Conservation (phyloP, 192 early-diverging fungal species). For the Podila epigama region DNA sequence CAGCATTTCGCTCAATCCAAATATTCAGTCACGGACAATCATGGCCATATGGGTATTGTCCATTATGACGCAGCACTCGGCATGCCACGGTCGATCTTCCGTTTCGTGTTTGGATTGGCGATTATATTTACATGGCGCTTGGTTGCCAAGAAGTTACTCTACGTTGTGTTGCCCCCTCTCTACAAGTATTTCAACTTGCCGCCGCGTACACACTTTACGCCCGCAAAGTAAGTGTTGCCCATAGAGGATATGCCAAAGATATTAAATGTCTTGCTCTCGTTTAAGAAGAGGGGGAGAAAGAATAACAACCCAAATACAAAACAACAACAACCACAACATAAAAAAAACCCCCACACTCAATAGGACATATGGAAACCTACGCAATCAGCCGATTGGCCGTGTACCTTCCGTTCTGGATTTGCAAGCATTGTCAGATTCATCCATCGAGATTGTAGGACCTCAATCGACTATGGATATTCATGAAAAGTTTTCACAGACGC, state of each 20-base stretch:
- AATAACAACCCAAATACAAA: too few relatives aligned
- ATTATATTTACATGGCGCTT: conserved; percentile 61
- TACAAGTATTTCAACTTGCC: conserved; percentile 61
- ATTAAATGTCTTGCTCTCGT: not conserved
- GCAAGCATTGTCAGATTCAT: conserved; percentile 34
- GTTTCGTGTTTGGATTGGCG: conserved; percentile 56
- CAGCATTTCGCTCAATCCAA: conserved; percentile 39
- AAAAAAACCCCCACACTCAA: too few relatives aligned
- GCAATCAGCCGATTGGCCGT: conserved; percentile 37
- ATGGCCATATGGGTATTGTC: conserved; percentile 33
- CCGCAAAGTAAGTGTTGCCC: conserved; percentile 49
- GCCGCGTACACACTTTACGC: conserved; percentile 45
- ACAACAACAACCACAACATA: too few relatives aligned
- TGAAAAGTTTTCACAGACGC: conserved; percentile 50
- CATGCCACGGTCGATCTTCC: conserved; percentile 17
- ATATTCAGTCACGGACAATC: conserved; percentile 16
- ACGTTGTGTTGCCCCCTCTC: conserved; percentile 57
- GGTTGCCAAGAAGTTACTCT: conserved; percentile 54
- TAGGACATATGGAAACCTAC: conserved; percentile 43
- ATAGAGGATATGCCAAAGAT: too few relatives aligned
- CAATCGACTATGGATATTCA: conserved; percentile 62
- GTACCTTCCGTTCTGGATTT: conserved; percentile 43
- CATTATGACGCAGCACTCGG: conserved; percentile 29
- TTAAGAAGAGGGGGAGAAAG: not conserved
- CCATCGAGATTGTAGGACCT: conserved; percentile 56